Percentiles rank a stretch among this genome's conserved stretches.
phyloP scores from a whole-genome alignment of 805 yeast species.

The Sugiyamaella americana region DNA sequence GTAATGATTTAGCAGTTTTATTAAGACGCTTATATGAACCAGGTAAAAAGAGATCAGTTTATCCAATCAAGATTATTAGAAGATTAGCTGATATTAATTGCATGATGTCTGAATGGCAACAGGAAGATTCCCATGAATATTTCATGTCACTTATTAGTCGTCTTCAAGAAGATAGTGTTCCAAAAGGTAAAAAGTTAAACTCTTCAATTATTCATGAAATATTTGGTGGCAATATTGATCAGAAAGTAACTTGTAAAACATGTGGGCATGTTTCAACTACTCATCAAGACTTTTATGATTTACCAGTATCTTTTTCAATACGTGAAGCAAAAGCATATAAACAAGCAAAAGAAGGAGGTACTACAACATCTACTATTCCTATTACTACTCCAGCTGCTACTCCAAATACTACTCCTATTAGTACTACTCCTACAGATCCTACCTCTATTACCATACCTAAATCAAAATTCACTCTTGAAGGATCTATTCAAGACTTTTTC shows the following conservation, averaged over 20 bases:
- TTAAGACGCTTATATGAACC: slow-evolving; percentile 22
- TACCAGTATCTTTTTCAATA: slow-evolving; percentile 68
- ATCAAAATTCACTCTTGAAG: slow-evolving; percentile 55
- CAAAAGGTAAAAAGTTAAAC: slow-evolving; percentile 78
- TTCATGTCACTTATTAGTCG: slow-evolving; percentile 86
- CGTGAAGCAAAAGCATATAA: slow-evolving; percentile 6
- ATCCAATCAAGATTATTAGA: slow-evolving; percentile 68
- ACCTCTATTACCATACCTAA: slow-evolving; percentile 1
- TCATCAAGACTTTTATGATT: slow-evolving; percentile 88
- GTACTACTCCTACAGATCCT: not conserved
- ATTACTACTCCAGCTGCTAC: not conserved
- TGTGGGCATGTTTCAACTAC: slow-evolving; percentile 84
- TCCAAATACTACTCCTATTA: not conserved
- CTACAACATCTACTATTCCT: not conserved
- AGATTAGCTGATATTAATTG: slow-evolving; percentile 81
- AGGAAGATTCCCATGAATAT: slow-evolving; percentile 96
- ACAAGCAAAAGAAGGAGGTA: slow-evolving; percentile 2
- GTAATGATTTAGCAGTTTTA: slow-evolving; percentile 29
- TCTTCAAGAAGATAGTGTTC: slow-evolving; percentile 87
- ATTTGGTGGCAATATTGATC: slow-evolving; percentile 86
- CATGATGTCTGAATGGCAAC: slow-evolving; percentile 97
- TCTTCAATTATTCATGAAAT: slow-evolving; percentile 82
- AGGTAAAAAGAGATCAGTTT: slow-evolving; percentile 41
- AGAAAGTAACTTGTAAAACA: slow-evolving; percentile 72
- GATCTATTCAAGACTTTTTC: slow-evolving; percentile 75